Evolutionary conservation across 2,329 filamentous ascomycete species (phyloP), one percentile per base, ranked within the genome.

Genomic region (Colletotrichum phormii): DNA sequence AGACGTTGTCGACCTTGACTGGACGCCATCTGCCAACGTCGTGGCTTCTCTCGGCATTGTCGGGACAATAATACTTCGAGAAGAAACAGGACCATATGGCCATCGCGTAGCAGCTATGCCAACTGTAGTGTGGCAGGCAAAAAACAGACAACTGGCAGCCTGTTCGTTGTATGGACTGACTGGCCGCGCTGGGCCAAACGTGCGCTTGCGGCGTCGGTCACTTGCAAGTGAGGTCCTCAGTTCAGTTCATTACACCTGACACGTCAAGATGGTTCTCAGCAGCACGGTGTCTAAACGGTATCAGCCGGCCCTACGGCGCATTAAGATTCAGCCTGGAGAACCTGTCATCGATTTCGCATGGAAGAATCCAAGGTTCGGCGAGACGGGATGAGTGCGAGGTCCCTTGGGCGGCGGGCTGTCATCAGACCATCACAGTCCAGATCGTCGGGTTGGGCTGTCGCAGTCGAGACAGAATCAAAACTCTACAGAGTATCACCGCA

Each of bases 371-470:
- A 67, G 58, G 46, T 42, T 57, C 49, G 33, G 31, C 49, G 35
- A 70, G 60, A 70, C 51, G 71, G 68, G 51, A 73, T 46, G 61
- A 65, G 29, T n/a, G 31, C n/a, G 31, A 22, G 51, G 51, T 61
- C n/a, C n/a, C 13, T 24, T 12, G 37, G n/a, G 7, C 42, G 26
- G 37, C 49, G 33, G 31, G 29, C 42, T 46, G 62, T 46, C 46
- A 67, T 62, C 35, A 54, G 65, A n/a, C 35, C 62, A 71, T 72
- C 61, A n/a, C 35, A 57, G 66, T 72, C 61, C 67, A 67, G 57
- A 64, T 61, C 53, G 42, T 59, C 62, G 63, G 68, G 62, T 42
- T 51, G 31, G 15, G 13, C 46, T 71, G 31, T 18, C 37, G 37
- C 58, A 18, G 37, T 62, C 51, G 62, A 67, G 71, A 67, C 63